Percentiles rank a stretch among this genome's conserved stretches.
phyloP scores from a whole-genome alignment of 768 basidiomycete species.

The Exsudoporus frostii region DNA sequence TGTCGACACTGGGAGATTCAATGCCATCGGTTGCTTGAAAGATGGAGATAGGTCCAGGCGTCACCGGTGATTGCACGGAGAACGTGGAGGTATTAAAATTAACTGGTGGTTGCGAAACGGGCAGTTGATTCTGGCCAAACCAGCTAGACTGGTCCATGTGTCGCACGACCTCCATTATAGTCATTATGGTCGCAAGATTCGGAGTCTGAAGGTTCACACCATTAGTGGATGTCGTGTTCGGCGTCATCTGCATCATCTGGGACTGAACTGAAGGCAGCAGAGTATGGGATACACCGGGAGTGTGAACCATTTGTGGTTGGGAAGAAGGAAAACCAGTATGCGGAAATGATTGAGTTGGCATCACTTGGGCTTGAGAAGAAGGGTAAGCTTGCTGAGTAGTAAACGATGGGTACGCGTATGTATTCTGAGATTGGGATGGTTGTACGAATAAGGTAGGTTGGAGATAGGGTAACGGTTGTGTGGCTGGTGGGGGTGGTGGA shows the following conservation, averaged over 20 bases:
- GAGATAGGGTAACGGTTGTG: slow-evolving; percentile 9
- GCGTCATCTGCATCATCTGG: slow-evolving; percentile 11
- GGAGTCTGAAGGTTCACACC: slow-evolving; percentile 13
- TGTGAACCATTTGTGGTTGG: slow-evolving; percentile 13
- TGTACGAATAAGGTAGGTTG: slow-evolving; percentile 14
- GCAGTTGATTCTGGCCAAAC: slow-evolving; percentile 16
- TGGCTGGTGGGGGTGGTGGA: slow-evolving; percentile 1
- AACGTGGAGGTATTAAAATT: slow-evolving; percentile 1
- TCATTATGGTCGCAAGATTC: slow-evolving; percentile 28
- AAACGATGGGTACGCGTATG: slow-evolving; percentile 12
- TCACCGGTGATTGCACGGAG: slow-evolving; percentile 3
- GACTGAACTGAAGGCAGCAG: slow-evolving; percentile 17
- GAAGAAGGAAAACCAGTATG: slow-evolving; percentile 16
- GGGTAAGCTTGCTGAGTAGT: slow-evolving; percentile 16
- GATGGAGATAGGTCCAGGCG: neutral
- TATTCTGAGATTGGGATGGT: slow-evolving; percentile 19
- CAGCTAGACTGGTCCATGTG: slow-evolving; percentile 25
- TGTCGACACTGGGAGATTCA: neutral
- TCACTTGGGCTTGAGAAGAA: slow-evolving; percentile 18
- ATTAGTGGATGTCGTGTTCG: slow-evolving; percentile 7
- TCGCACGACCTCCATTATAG: slow-evolving; percentile 31
- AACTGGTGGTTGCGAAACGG: slow-evolving; percentile 15
- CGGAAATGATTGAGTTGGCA: slow-evolving; percentile 15
- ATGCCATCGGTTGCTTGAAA: neutral
- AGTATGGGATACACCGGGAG: slow-evolving; percentile 9